Evolutionary conservation across 805 yeast species (phyloP), one percentile per base, ranked within the genome.

Genomic region (Priceomyces fermenticarens): DNA sequence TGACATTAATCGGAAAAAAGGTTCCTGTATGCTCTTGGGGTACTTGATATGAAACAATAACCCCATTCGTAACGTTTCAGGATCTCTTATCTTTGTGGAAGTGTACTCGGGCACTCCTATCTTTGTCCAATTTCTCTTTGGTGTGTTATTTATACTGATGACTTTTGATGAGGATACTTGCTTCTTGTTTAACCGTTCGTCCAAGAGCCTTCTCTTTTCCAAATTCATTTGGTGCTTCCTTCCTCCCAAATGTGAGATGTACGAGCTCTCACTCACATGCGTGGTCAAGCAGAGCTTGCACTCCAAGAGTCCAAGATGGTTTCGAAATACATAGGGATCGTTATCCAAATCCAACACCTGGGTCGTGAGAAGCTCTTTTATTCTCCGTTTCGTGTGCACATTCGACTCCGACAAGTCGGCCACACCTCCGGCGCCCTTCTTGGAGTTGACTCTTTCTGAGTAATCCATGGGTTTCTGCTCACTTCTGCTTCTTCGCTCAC

Each of bases 361-460:
- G 46, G 61, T 61, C 38, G 71, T 61, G 30, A 85, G 69, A 34
- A 89, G 72, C 48, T 84, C 79, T 32, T 81, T 75, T 7, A 88
- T 75, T 30, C 95, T 73, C 42, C 80, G 80, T 42, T 82, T 70
- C 35, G 90, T 71, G 34, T 83, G 83, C 3, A 80, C 77, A 52
- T 86, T 85, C 5, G 82, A 70, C 48, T 85, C 89, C 14, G 80
- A 77, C 33, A 70, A 66, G 4, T 86, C 85, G 0, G 96, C 97
- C 13, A 89, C 71, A 5, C 96, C 97, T 49, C 97, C 97, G 23
- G 84, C 79, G 8, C 97, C 97, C 58, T 87, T 81, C 63, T 89
- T 89, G 5, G 95, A 84, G 34, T 96, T 96, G 2, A 86, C 95
- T 53, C 96, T 66, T 51, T 85, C 86, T 47, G 88, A 90, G 56